Conservation (phyloP, 2,329 filamentous ascomycete species). For the Trichoderma asperellum region DNA sequence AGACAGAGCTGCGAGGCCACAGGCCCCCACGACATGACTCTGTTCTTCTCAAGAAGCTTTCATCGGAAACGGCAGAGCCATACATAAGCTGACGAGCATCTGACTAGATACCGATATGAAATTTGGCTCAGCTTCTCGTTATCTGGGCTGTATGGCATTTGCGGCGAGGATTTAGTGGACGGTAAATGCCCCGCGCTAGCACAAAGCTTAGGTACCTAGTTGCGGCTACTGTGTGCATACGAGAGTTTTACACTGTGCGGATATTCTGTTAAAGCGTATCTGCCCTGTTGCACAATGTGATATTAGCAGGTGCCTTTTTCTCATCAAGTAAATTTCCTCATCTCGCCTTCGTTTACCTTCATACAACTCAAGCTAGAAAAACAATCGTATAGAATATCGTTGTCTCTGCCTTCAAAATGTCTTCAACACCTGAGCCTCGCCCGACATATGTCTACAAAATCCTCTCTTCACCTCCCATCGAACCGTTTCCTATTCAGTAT, state of each 20-base stretch:
- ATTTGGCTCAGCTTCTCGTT: neutral
- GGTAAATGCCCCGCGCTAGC: neutral
- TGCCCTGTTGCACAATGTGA: neutral
- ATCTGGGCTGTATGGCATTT: neutral
- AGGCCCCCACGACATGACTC: conserved; percentile 61
- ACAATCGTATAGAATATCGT: too few relatives aligned
- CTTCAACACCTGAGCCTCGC: conserved; percentile 41
- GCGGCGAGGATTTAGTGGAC: neutral
- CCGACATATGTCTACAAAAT: conserved; percentile 63
- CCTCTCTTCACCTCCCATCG: conserved; percentile 54
- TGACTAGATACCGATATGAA: neutral
- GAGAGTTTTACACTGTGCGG: neutral
- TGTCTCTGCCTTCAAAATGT: conserved; percentile 33
- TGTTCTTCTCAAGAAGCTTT: neutral
- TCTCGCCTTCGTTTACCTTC: neutral
- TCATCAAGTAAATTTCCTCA: neutral
- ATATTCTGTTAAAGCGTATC: neutral
- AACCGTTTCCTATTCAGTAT: conserved; percentile 57
- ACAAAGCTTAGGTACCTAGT: neutral
- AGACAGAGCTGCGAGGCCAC: conserved; percentile 68
- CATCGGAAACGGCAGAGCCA: neutral
- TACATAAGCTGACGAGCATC: neutral
- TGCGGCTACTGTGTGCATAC: neutral
- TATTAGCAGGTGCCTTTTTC: neutral
- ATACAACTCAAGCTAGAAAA: neutral